Evolutionary conservation across 1,284 basidiomycete species (phyloP), one percentile per base, ranked within the genome.

Genomic region (Psilocybe mexicana): DNA sequence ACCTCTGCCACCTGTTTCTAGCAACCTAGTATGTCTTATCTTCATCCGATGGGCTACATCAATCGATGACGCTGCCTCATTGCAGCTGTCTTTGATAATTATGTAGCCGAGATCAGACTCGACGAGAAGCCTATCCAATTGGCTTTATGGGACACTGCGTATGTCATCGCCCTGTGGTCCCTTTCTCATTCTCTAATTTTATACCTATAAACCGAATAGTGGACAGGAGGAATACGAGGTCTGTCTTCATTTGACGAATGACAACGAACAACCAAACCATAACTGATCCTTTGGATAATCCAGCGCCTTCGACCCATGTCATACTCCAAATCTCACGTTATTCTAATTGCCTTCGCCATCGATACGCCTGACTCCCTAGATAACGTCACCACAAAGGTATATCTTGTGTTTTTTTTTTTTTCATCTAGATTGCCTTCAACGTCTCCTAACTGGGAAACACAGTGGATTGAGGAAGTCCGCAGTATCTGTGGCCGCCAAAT

Each of bases 381-480:
- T 66, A 98, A 98, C 75, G 96, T 98, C 18, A 84, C 88, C 18
- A 88, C 90, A 62, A 98, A 98, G 84, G 93, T 90, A 68, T 62
- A 77, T 45, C 53, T 50, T 33, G 93, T 90, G 68, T 62, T 77
- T 45, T 54, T 50, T 33, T 47, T 52, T 33, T 52, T 52, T 43
- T 56, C 30, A 6, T 33, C 30, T 62, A n/a, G 59, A 54, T 52
- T 60, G 52, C 48, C 55, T 57, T 52, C 51, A 49, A 42, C 54
- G 57, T 60, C 52, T 36, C 53, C 61, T 63, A 53, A 63, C 54
- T 38, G 60, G 18, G 35, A 43, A 60, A 55, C 12, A 46, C 60
- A 96, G 91, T 98, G 96, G 96, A 97, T 96, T 73, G 93, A 96
- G 73, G 95, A 97, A 79, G 95, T 97, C 3, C 87, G 94, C 62